Percentiles rank a stretch among this genome's conserved stretches.
These are phyloP conservation scores for Globisporangium orthogonon DNA, from an alignment of 352 stramenopile species.

Conservation along the genomic window DNA sequence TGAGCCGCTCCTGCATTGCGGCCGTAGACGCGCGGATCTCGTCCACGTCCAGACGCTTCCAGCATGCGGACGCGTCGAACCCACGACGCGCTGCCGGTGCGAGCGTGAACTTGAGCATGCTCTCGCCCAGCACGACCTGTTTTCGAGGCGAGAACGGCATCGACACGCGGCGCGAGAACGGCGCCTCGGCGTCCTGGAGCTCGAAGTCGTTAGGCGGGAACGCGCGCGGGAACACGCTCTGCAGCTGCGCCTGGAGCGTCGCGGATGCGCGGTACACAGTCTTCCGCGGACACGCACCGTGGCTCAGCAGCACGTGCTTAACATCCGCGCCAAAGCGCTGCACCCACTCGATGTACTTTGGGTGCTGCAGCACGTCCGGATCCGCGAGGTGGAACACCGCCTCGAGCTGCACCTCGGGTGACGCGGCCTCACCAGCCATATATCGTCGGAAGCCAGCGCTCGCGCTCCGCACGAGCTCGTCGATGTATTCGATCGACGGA, in stretches of 20 bases:
- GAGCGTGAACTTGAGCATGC: slow-evolving; percentile 68
- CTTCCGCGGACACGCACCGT: slow-evolving; percentile 45
- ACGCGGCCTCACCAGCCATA: neutral
- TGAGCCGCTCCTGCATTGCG: slow-evolving; percentile 6
- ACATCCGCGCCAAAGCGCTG: slow-evolving; percentile 43
- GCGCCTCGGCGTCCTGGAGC: slow-evolving; percentile 23
- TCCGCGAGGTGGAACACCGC: slow-evolving; percentile 58
- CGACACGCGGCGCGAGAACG: slow-evolving; percentile 26
- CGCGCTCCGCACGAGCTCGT: slow-evolving; percentile 35
- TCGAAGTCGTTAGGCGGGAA: slow-evolving; percentile 56
- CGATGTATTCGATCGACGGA: slow-evolving; percentile 52
- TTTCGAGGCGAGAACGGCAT: slow-evolving; percentile 20
- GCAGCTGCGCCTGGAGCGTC: slow-evolving; percentile 62
- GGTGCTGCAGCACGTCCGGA: slow-evolving; percentile 37
- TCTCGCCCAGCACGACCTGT: slow-evolving; percentile 41
- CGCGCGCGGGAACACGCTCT: slow-evolving; percentile 48
- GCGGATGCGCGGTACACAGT: slow-evolving; percentile 70
- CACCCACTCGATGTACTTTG: slow-evolving; percentile 58
- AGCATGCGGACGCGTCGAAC: slow-evolving; percentile 53
- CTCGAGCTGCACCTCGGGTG: slow-evolving; percentile 38
- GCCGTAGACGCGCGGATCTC: slow-evolving; percentile 34
- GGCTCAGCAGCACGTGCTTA: slow-evolving; percentile 53
- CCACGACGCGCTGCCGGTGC: slow-evolving; percentile 50
- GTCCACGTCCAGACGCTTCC: slow-evolving; percentile 36
- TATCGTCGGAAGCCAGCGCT: slow-evolving; percentile 35